These are phyloP conservation scores for Aspergillus melleus DNA, from an alignment of 2,329 filamentous ascomycete species.

Conservation along the genomic window DNA sequence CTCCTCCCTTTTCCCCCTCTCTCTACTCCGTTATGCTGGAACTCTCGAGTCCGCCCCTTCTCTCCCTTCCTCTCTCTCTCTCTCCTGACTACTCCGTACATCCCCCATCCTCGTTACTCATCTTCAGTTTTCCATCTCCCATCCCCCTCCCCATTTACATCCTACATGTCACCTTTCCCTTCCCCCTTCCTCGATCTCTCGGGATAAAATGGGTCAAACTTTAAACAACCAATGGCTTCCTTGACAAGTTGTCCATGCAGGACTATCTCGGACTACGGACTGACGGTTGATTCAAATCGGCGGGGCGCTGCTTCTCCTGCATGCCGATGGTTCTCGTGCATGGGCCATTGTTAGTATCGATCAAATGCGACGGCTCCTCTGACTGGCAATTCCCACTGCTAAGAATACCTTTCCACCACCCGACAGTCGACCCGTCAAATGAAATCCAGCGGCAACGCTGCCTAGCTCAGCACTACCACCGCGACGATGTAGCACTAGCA, in stretches of 20 bases:
- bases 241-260: conserved; percentile 16
- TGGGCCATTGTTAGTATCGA: conserved; percentile 20
- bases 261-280: conserved; percentile 20
- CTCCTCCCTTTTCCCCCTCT: too few relatives aligned
- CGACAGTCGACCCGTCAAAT: conserved; percentile 13
- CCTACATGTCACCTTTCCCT: background rate
- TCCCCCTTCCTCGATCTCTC: background rate
- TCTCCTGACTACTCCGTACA: background rate
- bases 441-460: conserved; percentile 15
- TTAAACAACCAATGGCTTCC: background rate
- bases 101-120: background rate
- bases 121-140: background rate
- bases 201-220: background rate
- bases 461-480: conserved; percentile 8
- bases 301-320: conserved; percentile 24
- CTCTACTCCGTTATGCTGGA: too few relatives aligned
- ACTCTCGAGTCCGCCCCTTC: too few relatives aligned
- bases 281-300: conserved; percentile 28
- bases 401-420: conserved; percentile 10
- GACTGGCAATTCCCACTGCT: conserved; percentile 6
- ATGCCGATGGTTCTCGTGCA: conserved; percentile 26
- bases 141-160: background rate
- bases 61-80: too few relatives aligned
- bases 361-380: conserved; percentile 12
- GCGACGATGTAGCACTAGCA: conserved; percentile 2